Percentiles rank a stretch among this genome's conserved stretches.
These are phyloP conservation scores for Hyphopichia khmerensis DNA, from an alignment of 1,139 yeast genomes.

Conservation along the genomic window DNA sequence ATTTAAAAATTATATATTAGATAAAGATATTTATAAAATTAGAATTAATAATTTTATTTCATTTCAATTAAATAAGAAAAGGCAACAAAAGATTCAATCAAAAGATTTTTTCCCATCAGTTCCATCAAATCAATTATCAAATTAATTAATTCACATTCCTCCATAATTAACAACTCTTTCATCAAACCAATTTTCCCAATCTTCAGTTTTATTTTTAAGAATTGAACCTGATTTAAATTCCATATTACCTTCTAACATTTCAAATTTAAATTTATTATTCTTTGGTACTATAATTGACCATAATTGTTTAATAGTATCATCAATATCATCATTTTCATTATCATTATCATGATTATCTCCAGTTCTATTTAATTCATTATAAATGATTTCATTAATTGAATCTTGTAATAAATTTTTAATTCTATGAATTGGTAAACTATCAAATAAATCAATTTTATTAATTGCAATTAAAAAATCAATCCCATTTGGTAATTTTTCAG, in stretches of 20 bases:
- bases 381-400: conserved; percentile 61
- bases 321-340: conserved; percentile 11
- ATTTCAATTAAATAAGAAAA: conserved; percentile 36
- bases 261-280: conserved; percentile 50
- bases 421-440: conserved; percentile 67
- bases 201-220: conserved; percentile 47
- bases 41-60: conserved; percentile 46
- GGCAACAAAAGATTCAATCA: conserved; percentile 39
- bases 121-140: conserved; percentile 32
- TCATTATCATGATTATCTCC: conserved; percentile 31
- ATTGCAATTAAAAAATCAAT: conserved; percentile 73
- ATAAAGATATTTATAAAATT: conserved; percentile 52
- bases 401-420: conserved; percentile 57
- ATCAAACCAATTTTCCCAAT: conserved; percentile 79
- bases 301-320: conserved; percentile 29
- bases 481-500: conserved; percentile 64
- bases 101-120: conserved; percentile 57
- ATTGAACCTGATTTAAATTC: conserved; percentile 74
- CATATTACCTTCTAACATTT: conserved; percentile 69
- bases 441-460: conserved; percentile 82
- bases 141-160: conserved; percentile 2
- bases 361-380: conserved; percentile 41
- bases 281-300: conserved; percentile 49
- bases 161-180: conserved; percentile 61
- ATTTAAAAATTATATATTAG: conserved; percentile 50